Evolutionary conservation across 2,329 filamentous ascomycete genomes (phyloP), one percentile per base, ranked within the genome.

Genomic region (Colletotrichum tamarilloi): DNA sequence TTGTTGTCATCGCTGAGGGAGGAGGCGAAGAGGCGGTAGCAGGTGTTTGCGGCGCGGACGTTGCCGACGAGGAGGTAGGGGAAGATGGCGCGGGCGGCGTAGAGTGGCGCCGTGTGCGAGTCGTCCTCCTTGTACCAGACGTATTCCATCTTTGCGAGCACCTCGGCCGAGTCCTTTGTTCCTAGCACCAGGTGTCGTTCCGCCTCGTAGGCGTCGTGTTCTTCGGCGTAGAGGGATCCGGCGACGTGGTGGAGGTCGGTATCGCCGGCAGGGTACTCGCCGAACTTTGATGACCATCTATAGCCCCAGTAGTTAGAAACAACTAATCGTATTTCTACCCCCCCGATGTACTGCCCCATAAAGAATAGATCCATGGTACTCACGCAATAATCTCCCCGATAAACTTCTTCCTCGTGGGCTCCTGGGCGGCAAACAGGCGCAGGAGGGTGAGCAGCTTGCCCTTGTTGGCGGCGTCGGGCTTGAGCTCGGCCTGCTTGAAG

Each of bases 191-290:
- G 88, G 83, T 99, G 97, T 77, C 92, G 90, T 84, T 99, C 97
- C 16, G 97, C 97, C 73, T 98, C 95, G 86, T 98, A 97, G 30
- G 93, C 90, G 74, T 98, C 95, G 82, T 95, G 93, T 78, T 98
- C 96, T 79, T 97, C 93, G n/a, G 95, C 96, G 81, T 95, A 98
- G 56, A 98, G 86, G 38, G 91, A 92, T 63, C 97, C 97, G 46
- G 92, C 92, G 56, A 97, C 95, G 84, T 98, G 95, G 84, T 99
- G 97, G 68, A 99, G 87, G 79, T 98, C 97, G 3, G 96, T 93
- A 80, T 99, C 97, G 73, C 97, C 97, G 63, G 95, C 93, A 60
- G 97, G 95, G 81, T 94, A 94, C 58, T 97, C 94, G 77, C 95
- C 95, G 79, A 91, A 93, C 81, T 93, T 96, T 68, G 91, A 89